Conservation (phyloP, 2,329 filamentous ascomycete species). For the Arthrocladium fulminans region DNA sequence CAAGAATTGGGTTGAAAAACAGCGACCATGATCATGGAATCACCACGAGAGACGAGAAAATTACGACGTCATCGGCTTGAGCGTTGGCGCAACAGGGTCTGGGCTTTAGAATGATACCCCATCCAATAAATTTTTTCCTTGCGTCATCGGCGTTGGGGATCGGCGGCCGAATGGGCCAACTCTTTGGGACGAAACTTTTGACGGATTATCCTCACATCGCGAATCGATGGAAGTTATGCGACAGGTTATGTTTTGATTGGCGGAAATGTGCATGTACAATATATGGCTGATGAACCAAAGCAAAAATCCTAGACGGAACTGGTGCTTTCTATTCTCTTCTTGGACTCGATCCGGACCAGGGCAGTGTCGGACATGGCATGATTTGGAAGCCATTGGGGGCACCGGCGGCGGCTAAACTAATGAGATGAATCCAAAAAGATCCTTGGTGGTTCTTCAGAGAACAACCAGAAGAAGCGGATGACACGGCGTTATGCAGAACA, state of each 20-base stretch:
- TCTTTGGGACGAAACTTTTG: too few relatives aligned
- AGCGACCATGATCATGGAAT: not conserved
- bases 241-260: not conserved
- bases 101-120: not conserved
- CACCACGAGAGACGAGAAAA: not conserved
- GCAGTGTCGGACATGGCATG: not conserved
- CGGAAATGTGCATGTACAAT: too few relatives aligned
- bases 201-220: too few relatives aligned
- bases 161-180: too few relatives aligned
- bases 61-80: conserved; percentile 2
- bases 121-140: not conserved
- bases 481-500: too few relatives aligned
- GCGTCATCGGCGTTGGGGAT: not conserved
- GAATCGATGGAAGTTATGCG: not conserved
- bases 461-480: too few relatives aligned
- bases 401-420: too few relatives aligned
- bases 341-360: not conserved
- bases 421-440: not conserved
- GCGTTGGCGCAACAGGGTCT: not conserved
- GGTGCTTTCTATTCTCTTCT: too few relatives aligned
- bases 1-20: conserved; percentile 1
- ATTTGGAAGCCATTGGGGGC: too few relatives aligned
- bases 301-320: too few relatives aligned
- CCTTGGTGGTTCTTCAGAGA: too few relatives aligned
- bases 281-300: too few relatives aligned